Evolutionary conservation across 257 asterid genomes (phyloP).

Genomic region (Echites panduratus): DNA sequence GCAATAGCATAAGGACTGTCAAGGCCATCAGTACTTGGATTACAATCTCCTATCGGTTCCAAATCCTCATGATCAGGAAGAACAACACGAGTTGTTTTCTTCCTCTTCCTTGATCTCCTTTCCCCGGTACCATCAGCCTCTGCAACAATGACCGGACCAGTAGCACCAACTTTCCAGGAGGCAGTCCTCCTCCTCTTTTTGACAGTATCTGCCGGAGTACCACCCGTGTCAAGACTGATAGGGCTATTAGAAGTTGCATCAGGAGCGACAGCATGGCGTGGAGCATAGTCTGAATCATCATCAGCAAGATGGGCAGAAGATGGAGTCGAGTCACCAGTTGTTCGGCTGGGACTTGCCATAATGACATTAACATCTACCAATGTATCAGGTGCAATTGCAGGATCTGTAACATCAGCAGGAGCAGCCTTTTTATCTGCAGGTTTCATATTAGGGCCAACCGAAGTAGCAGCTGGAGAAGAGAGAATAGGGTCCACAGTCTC

Average conservation of each 20-base stretch:
- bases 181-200: slow-evolving; percentile 85
- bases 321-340: slow-evolving; percentile 34
- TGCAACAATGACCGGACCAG: slow-evolving; percentile 46
- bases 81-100: slow-evolving; percentile 8
- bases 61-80: slow-evolving; percentile 25
- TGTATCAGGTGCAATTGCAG: slow-evolving; percentile 21
- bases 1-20: slow-evolving; percentile 31
- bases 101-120: slow-evolving; percentile 32
- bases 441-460: slow-evolving; percentile 21
- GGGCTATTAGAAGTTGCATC: slow-evolving; percentile 32
- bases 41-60: slow-evolving; percentile 33
- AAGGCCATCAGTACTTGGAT: slow-evolving; percentile 32
- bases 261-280: slow-evolving; percentile 30
- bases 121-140: slow-evolving; percentile 39
- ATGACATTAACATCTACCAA: slow-evolving; percentile 28
- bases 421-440: slow-evolving; percentile 18
- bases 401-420: slow-evolving; percentile 28
- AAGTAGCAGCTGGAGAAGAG: slow-evolving; percentile 33
- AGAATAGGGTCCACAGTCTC: slow-evolving; percentile 51
- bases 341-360: slow-evolving; percentile 47
- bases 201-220: slow-evolving; percentile 88
- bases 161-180: slow-evolving; percentile 51
- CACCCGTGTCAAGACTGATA: slow-evolving; percentile 31
- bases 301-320: slow-evolving; percentile 47
- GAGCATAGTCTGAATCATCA: slow-evolving; percentile 59